These are phyloP conservation scores for Fusarium transvaalense DNA, from an alignment of 2,329 filamentous ascomycete species.

Conservation along the genomic window DNA sequence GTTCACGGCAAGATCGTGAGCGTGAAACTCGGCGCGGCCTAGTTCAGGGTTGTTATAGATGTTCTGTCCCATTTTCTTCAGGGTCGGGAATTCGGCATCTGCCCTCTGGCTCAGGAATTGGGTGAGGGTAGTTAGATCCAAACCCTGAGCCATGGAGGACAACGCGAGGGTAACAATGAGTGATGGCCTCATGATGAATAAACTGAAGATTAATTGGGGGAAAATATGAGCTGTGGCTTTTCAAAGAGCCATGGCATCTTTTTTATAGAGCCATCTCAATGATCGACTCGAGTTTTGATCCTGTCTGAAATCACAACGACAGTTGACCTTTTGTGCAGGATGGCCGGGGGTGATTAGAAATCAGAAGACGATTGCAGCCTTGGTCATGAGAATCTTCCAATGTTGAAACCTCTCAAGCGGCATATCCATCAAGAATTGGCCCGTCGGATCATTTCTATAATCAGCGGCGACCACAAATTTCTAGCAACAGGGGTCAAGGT, in stretches of 20 bases:
- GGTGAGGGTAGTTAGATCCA: background rate
- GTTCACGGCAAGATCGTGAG: background rate
- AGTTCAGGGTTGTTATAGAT: background rate
- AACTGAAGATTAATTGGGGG: background rate
- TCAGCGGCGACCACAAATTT: background rate
- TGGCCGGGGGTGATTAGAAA: too few species aligned
- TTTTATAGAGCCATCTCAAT: background rate
- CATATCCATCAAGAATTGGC: background rate
- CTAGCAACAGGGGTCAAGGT: background rate
- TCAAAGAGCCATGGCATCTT: background rate
- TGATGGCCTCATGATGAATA: background rate
- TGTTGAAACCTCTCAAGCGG: background rate
- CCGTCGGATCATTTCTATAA: background rate
- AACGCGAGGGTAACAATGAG: background rate
- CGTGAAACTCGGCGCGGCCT: background rate
- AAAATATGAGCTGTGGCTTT: background rate
- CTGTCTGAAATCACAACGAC: too few species aligned
- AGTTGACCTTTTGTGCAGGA: too few species aligned
- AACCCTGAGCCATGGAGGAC: background rate
- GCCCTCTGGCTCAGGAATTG: background rate
- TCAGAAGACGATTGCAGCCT: too few species aligned
- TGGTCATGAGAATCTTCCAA: too few species aligned
- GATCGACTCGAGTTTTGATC: too few species aligned
- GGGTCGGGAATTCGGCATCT: background rate
- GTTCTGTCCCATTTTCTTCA: background rate